phyloP scores from a whole-genome alignment of 176 grass and related monocot genomes.

The Oryza nivara region DNA sequence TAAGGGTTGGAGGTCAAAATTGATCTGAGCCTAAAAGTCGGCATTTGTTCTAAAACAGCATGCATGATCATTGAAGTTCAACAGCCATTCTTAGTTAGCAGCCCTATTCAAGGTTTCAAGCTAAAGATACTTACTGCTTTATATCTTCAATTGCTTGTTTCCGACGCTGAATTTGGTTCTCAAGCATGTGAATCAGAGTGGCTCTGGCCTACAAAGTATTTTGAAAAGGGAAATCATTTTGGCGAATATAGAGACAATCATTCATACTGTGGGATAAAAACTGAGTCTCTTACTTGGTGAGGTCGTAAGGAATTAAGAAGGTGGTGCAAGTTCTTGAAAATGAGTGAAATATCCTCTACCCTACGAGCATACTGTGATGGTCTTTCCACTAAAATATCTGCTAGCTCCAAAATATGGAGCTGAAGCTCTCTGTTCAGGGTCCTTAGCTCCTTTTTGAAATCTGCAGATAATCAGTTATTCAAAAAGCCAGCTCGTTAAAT shows the following conservation, averaged over 20 bases:
- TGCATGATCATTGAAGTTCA: background rate
- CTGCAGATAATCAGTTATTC: slow-evolving; percentile 45
- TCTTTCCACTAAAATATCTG: slow-evolving; percentile 90
- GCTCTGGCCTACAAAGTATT: slow-evolving; percentile 74
- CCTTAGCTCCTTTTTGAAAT: slow-evolving; percentile 89
- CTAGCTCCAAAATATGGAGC: slow-evolving; percentile 92
- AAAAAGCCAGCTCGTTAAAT: background rate
- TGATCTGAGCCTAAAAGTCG: background rate
- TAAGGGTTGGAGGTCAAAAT: background rate
- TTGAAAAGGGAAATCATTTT: slow-evolving; percentile 6
- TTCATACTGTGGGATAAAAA: background rate
- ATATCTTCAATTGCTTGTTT: slow-evolving; percentile 94
- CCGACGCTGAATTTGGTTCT: slow-evolving; percentile 78
- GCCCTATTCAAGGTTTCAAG: background rate
- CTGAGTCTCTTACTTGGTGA: slow-evolving; percentile 60
- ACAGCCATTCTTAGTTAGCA: background rate
- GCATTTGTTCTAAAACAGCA: background rate
- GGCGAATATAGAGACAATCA: background rate
- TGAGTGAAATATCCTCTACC: slow-evolving; percentile 91
- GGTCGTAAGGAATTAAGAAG: slow-evolving; percentile 86
- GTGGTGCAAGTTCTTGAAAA: slow-evolving; percentile 91
- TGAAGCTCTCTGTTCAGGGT: slow-evolving; percentile 93
- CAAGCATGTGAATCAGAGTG: slow-evolving; percentile 90
- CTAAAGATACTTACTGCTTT: slow-evolving; percentile 58
- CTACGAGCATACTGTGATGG: slow-evolving; percentile 89